phyloP scores from a whole-genome alignment of 305 asterid genomes.

The Lippia alba region DNA sequence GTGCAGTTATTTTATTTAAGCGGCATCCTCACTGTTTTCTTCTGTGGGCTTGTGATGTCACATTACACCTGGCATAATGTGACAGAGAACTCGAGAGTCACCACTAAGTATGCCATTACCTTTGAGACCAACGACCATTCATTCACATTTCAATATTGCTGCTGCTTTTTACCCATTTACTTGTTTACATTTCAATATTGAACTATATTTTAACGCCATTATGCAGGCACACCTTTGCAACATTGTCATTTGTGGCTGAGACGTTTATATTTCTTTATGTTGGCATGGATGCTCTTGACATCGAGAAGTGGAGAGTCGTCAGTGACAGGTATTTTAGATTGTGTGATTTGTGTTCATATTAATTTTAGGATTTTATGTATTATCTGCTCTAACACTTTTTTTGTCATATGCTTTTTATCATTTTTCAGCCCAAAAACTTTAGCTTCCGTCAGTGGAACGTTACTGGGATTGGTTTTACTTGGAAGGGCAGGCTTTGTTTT shows the following conservation, averaged over 20 bases:
- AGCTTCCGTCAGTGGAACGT: conserved; percentile 62
- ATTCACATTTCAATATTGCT: conserved; percentile 13
- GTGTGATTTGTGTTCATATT: background rate
- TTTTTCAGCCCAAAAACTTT: conserved; percentile 73
- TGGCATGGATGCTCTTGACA: conserved; percentile 72
- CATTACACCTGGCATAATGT: conserved; percentile 79
- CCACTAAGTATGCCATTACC: conserved; percentile 54
- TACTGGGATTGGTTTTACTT: conserved; percentile 68
- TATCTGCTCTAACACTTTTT: conserved; percentile 2
- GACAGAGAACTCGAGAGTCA: conserved; percentile 68
- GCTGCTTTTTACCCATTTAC: conserved; percentile 2
- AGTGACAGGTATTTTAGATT: conserved; percentile 50
- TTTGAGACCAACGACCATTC: conserved; percentile 14
- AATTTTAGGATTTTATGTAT: background rate
- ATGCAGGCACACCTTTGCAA: conserved; percentile 65
- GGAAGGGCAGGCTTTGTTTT: conserved; percentile 94
- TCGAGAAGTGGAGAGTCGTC: conserved; percentile 65
- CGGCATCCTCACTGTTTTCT: conserved; percentile 71
- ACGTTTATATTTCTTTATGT: conserved; percentile 65
- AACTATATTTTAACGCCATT: conserved; percentile 28
- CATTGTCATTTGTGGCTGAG: conserved; percentile 68
- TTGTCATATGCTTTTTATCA: conserved; percentile 11
- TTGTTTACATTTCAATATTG: conserved; percentile 23
- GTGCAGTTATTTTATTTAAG: conserved; percentile 65
- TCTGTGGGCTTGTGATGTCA: conserved; percentile 74